phyloP scores from a whole-genome alignment of 1,139 yeast genomes.

The Yamadazyma epiphylla region DNA sequence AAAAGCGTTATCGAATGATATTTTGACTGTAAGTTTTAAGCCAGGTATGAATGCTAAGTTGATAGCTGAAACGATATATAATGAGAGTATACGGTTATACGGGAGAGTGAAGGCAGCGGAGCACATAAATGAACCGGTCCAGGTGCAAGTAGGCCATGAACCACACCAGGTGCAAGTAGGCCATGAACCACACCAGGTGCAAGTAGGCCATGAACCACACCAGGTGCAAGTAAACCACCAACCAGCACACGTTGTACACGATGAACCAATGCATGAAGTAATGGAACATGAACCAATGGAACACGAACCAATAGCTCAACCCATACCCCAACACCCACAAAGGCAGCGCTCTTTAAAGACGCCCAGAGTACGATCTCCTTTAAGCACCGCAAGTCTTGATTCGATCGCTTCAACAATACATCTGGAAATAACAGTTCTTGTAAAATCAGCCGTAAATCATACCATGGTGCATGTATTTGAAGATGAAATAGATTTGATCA shows the following conservation, averaged over 20 bases:
- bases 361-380: too few species aligned
- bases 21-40: conserved; percentile 65
- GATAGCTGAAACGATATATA: conserved; percentile 49
- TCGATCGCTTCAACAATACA: conserved; percentile 16
- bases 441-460: conserved; percentile 45
- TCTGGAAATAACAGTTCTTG: conserved; percentile 40
- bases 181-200: background rate
- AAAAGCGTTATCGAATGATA: conserved; percentile 66
- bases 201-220: background rate
- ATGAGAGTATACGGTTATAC: conserved; percentile 31
- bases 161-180: background rate
- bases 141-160: too few species aligned
- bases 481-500: conserved; percentile 50
- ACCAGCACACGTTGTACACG: too few species aligned
- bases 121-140: too few species aligned
- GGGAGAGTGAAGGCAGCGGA: too few species aligned
- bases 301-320: background rate
- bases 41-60: conserved; percentile 56
- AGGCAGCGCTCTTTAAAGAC: too few species aligned
- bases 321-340: background rate
- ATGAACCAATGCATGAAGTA: background rate
- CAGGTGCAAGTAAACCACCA: too few species aligned
- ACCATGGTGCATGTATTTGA: conserved; percentile 57
- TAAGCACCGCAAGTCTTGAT: conserved; percentile 4
- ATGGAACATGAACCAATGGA: background rate